These are phyloP conservation scores for Tricladium varicosporioides DNA, from an alignment of 2,329 filamentous ascomycete genomes.

Conservation along the genomic window DNA sequence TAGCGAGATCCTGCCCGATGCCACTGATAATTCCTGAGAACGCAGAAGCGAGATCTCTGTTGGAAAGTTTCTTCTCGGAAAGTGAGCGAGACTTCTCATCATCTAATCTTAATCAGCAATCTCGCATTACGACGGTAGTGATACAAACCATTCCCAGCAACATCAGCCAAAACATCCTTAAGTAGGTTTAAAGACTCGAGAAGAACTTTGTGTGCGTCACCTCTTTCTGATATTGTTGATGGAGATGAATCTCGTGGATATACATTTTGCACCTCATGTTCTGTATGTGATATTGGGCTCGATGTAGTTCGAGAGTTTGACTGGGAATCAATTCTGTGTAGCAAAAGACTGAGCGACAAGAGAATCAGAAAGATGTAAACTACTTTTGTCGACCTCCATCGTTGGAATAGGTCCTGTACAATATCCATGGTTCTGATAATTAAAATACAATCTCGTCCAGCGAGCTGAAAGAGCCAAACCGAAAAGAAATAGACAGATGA, in stretches of 20 bases:
- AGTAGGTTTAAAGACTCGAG: not conserved
- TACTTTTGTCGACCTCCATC: no score
- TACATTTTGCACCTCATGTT: not conserved
- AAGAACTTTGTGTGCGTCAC: not conserved
- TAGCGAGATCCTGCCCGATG: not conserved
- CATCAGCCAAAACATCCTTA: not conserved
- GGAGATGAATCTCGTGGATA: not conserved
- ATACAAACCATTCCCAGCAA: not conserved
- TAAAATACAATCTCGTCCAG: no score
- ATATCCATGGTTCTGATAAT: no score
- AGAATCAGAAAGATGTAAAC: no score
- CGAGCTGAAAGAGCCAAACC: no score
- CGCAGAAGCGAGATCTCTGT: slow-evolving; percentile 8
- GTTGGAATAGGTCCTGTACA: no score
- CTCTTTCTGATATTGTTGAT: not conserved
- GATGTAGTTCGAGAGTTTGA: no score
- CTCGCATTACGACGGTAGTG: not conserved
- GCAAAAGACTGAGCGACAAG: no score
- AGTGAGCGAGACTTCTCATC: not conserved
- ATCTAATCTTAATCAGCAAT: not conserved
- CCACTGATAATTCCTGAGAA: slow-evolving; percentile 8
- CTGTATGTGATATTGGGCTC: no score
- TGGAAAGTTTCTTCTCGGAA: not conserved
- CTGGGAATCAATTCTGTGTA: no score
- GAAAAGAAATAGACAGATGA: no score